Percentiles rank a stretch among this genome's conserved stretches.
These are phyloP conservation scores for Myrica gale DNA, from an alignment of 306 rosid species.

Conservation along the genomic window DNA sequence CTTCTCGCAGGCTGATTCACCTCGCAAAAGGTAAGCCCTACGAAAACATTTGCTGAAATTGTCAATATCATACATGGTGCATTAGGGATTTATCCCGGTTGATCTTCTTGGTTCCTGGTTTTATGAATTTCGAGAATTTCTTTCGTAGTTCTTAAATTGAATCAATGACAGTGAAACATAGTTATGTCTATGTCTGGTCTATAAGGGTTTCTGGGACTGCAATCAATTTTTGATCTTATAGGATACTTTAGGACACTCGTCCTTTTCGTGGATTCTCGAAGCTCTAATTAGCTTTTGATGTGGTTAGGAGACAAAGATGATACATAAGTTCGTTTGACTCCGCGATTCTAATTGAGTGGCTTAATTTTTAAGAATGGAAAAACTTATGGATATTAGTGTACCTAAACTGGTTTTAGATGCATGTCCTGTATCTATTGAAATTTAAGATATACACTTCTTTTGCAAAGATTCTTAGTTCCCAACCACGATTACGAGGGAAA, in stretches of 20 bases:
- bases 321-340: too few species aligned
- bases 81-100: neutral
- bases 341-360: neutral
- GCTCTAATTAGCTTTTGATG: neutral
- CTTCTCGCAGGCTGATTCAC: conserved; percentile 72
- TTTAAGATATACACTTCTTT: neutral
- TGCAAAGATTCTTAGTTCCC: neutral
- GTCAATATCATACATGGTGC: neutral
- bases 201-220: neutral
- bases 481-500: too few species aligned
- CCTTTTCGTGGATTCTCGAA: neutral
- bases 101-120: neutral
- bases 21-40: conserved; percentile 57
- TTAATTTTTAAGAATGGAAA: too few species aligned
- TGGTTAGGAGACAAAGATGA: neutral
- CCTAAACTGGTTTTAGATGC: neutral
- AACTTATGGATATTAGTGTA: neutral
- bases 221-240: neutral
- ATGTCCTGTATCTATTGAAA: neutral
- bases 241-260: neutral
- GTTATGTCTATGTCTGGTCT: neutral
- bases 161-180: neutral
- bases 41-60: neutral
- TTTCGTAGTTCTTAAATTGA: neutral
- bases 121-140: neutral